Evolutionary conservation across 257 asterid genomes (phyloP).

Genomic region (Orobanche coerulescens): DNA sequence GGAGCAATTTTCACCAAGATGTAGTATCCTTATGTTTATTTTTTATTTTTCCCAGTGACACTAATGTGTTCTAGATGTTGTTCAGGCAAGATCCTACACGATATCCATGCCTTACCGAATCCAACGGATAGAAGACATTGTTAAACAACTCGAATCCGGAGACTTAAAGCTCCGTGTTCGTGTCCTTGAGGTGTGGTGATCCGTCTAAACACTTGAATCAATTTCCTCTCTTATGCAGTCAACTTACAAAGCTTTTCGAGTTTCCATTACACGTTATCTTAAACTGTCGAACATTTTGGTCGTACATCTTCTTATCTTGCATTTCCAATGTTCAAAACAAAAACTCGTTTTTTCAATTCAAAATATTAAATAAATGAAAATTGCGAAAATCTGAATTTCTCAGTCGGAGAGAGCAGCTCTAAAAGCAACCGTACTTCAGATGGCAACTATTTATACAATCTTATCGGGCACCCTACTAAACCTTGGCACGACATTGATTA

Average conservation of each 20-base stretch:
- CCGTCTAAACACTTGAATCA: background rate
- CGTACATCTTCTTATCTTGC: too few species aligned
- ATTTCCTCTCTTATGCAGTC: too few species aligned
- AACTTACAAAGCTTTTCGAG: too few species aligned
- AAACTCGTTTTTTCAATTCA: too few species aligned
- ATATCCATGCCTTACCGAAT: conserved; percentile 85
- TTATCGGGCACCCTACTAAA: conserved; percentile 61
- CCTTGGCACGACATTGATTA: conserved; percentile 47
- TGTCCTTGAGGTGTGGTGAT: conserved; percentile 76
- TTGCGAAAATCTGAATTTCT: background rate
- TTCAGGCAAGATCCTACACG: conserved; percentile 63
- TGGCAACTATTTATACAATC: conserved; percentile 82
- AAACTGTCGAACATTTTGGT: too few species aligned
- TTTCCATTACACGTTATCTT: too few species aligned
- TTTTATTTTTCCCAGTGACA: too few species aligned
- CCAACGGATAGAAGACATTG: conserved; percentile 68
- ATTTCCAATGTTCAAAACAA: background rate
- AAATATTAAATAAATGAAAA: too few species aligned
- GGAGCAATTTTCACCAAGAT: background rate
- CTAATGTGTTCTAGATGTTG: background rate
- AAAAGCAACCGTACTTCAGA: conserved; percentile 69
- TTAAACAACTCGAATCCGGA: conserved; percentile 77
- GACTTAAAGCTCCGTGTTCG: conserved; percentile 86
- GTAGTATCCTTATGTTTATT: too few species aligned
- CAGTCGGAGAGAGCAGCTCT: conserved; percentile 92